Conservation (phyloP, 768 basidiomycete species). For the Albatrellus ellisii region DNA sequence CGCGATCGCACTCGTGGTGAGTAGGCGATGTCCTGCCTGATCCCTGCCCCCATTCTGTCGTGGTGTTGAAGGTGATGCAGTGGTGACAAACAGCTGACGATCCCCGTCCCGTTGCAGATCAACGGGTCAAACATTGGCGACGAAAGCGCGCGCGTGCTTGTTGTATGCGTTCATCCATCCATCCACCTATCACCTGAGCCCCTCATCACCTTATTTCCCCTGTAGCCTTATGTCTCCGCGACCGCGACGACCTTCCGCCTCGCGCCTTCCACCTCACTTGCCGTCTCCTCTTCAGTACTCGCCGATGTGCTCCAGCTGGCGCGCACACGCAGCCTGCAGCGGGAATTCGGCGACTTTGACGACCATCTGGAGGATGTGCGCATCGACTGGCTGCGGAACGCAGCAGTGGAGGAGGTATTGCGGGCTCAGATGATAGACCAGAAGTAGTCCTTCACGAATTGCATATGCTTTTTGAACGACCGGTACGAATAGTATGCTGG, state of each 20-base stretch:
- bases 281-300: neutral
- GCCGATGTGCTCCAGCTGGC: conserved; percentile 35
- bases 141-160: too few relatives aligned
- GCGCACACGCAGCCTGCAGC: conserved; percentile 34
- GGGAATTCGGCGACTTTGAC: conserved; percentile 66
- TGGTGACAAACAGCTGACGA: conserved; percentile 28
- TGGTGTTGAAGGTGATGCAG: too few relatives aligned
- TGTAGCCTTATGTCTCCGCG: too few relatives aligned
- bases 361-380: conserved; percentile 69
- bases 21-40: conserved; percentile 16
- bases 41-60: conserved; percentile 19
- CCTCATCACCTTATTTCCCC: too few relatives aligned
- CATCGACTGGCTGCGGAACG: conserved; percentile 35
- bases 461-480: too few relatives aligned
- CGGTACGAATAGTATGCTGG: too few relatives aligned
- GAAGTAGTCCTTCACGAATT: too few relatives aligned
- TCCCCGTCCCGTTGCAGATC: conserved; percentile 36
- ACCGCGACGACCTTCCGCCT: too few relatives aligned
- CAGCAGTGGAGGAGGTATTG: conserved; percentile 7
- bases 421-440: too few relatives aligned
- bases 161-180: too few relatives aligned
- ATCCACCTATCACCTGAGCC: too few relatives aligned
- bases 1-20: conserved; percentile 59
- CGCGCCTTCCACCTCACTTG: neutral
- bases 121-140: conserved; percentile 11